Percentiles rank a stretch among this genome's conserved stretches.
phyloP scores from a whole-genome alignment of 1,139 yeast species.

The Pichia norvegensis region DNA sequence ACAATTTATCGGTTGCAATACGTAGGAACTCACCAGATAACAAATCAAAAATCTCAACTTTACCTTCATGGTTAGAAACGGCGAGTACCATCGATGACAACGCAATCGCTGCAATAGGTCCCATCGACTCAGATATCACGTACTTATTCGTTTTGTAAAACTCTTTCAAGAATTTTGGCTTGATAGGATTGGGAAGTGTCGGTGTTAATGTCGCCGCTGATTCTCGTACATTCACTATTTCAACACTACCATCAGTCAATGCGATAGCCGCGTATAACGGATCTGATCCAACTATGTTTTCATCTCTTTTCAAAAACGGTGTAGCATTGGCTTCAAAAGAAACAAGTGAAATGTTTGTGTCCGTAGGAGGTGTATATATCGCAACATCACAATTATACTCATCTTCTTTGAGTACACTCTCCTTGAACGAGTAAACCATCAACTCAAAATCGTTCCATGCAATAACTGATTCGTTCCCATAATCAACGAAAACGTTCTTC shows the following conservation, averaged over 20 bases:
- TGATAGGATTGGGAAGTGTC: slow-evolving; percentile 10
- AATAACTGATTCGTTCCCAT: slow-evolving; percentile 40
- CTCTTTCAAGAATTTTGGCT: slow-evolving; percentile 20
- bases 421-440: slow-evolving; percentile 19
- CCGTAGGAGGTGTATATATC: slow-evolving; percentile 6
- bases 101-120: slow-evolving; percentile 17
- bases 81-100: slow-evolving; percentile 22
- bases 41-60: slow-evolving; percentile 53
- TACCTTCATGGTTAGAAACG: slow-evolving; percentile 56
- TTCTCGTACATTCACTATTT: slow-evolving; percentile 35
- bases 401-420: background rate
- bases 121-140: background rate
- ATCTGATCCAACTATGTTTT: slow-evolving; percentile 44
- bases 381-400: background rate
- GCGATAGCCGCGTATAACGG: slow-evolving; percentile 44
- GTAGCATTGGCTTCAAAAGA: slow-evolving; percentile 20
- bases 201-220: slow-evolving; percentile 18
- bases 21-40: slow-evolving; percentile 51
- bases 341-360: slow-evolving; percentile 6
- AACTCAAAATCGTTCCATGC: slow-evolving; percentile 28
- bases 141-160: slow-evolving; percentile 8
- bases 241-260: slow-evolving; percentile 31
- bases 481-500: slow-evolving; percentile 38
- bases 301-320: slow-evolving; percentile 12
- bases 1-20: slow-evolving; percentile 29